Evolutionary conservation across 768 basidiomycete genomes (phyloP).

Genomic region (Stropharia rugosoannulata): DNA sequence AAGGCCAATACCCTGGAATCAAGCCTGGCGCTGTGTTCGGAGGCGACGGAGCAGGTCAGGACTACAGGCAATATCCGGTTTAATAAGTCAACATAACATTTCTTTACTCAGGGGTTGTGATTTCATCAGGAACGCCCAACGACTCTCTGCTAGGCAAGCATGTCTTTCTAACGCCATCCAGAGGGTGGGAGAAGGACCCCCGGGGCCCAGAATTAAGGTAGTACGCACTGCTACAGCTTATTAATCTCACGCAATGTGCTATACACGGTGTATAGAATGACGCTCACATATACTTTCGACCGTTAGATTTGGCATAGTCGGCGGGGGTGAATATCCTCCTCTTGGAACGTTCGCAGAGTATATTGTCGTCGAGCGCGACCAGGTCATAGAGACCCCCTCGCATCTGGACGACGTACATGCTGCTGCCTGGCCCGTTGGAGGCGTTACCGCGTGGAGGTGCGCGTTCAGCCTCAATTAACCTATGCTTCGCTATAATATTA

Average conservation of each 20-base stretch:
- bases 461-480: conserved; percentile 9
- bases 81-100: background rate
- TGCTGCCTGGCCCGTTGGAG: conserved; percentile 78
- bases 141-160: conserved; percentile 62
- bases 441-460: conserved; percentile 84
- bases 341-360: conserved; percentile 80
- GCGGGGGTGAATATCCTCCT: conserved; percentile 49
- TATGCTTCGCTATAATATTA: background rate
- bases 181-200: conserved; percentile 72
- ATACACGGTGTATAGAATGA: background rate
- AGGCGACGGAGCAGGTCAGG: conserved; percentile 71
- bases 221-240: conserved; percentile 42
- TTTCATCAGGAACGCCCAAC: conserved; percentile 50
- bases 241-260: background rate
- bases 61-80: background rate
- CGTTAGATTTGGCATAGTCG: conserved; percentile 63
- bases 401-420: conserved; percentile 69
- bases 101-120: conserved; percentile 50
- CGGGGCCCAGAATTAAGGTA: conserved; percentile 63
- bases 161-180: conserved; percentile 74
- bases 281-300: conserved; percentile 1
- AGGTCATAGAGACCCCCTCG: conserved; percentile 62
- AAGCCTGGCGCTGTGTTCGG: conserved; percentile 60
- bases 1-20: conserved; percentile 66
- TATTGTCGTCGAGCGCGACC: conserved; percentile 67